Base-by-base conservation (phyloP, 139 green algal species). In the Marvania coccoides region DNA sequence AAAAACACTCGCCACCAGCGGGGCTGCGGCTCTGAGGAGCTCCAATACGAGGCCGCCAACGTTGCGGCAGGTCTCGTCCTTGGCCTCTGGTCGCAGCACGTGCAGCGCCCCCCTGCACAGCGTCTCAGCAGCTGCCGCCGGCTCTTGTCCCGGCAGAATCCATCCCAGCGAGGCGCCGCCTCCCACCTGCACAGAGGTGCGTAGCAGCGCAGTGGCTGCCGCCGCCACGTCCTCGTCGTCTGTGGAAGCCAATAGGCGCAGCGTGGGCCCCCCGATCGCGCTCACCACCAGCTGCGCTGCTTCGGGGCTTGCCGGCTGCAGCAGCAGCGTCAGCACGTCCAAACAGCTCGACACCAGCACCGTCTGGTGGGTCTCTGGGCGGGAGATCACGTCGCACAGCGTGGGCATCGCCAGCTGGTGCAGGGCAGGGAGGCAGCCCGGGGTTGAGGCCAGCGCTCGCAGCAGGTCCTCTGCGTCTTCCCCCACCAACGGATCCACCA, bases 401-500 rank as follows among this genome's bases (percentile, higher is more conserved):
- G 66, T 72, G 24, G 82, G 82, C 59, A 83, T 56, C 59, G 70
- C 81, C 33, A 60, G 63, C 24, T 33, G 60, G 39, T 77, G 65
- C 63, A 76, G n/a, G 14, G 54, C 63, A 24, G 72, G 72, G 15
- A 87, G 72, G 47, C 74, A 83, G 35, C 42, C 61, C 10, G 69
- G 74, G 31, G 62, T 67, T 19, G 39, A 56, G 1, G 83, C 78
- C 15, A 88, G 60, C 24, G 64, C 79, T 31, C 77, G 63, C n/a
- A 93, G 56, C 12, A 87, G 73, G 7, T 82, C 81, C 12, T 63
- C 29, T 4, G 82, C 75, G 30, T 85, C 81, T 19, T 68, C 58
- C n/a, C 65, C 48, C n/a, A 93, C 62, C 30, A 93, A 62, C 3
- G 86, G 87, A 65, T 93, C 87, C 7, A 58, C 58, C 5, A 84